Evolutionary conservation across 192 early-diverging fungal genomes (phyloP), one percentile per base, ranked within the genome.

Genomic region (Spizellomyces sp.): DNA sequence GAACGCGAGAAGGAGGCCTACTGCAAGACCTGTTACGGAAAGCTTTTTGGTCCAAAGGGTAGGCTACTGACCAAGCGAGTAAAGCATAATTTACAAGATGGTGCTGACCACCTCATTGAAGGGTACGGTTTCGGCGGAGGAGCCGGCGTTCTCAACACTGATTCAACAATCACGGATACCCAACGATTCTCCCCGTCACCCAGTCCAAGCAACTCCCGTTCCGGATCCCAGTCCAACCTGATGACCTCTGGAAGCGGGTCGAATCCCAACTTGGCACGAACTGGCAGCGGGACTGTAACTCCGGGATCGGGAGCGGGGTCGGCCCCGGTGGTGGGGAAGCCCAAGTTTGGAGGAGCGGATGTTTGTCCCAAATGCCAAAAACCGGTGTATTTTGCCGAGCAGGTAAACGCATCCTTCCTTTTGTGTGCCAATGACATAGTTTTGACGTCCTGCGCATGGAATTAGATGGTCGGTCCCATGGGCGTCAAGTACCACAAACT

Each of bases 1-100:
- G 84, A 85, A 45, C 81, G 77, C 9, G 73, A 78, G 27, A 70
- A 72, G 47, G 79, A 82, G 71, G 72, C 74, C 0, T 83, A 79
- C 57, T 85, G 84, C 77, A 83, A 82, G 69, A 79, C 67, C 6
- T 84, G 83, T 59, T 82, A 84, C 55, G 81, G 71, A 7, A 81
- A 80, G 66, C 56, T 83, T 15, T 85, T 81, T 78, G 84, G 84
- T 56, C 84, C 84, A 17, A 83, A 80, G 54, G 79, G 79, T 71
- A 22, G 14, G 59, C 12, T 22, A 17, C 21, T 61, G 15, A n/a
- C 3, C 19, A 55, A 19, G 15, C 52, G 3, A n/a, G 2, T 55
- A 15, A 2, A n/a, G 15, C 52, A 17, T 14, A 27, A 61, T 10
- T 3, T 4, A 12, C 36, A 12, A 61, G 12, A 15, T 61, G 19